phyloP scores from a whole-genome alignment of 352 stramenopile species.

The Phytophthora vignae region DNA sequence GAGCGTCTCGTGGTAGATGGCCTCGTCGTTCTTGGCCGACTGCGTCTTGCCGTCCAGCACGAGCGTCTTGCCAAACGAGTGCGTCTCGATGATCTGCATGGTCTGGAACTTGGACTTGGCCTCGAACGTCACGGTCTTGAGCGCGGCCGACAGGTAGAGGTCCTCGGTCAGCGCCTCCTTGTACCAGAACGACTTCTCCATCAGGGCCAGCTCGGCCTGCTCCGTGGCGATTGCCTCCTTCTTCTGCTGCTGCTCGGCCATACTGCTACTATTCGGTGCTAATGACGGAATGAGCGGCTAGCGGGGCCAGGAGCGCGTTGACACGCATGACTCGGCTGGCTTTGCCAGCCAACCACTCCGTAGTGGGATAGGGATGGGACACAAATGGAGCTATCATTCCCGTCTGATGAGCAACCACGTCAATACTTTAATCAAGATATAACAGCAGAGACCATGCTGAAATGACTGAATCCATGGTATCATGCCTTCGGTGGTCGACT shows the following conservation, averaged over 20 bases:
- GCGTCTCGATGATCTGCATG: conserved; percentile 95
- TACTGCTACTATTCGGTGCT: not conserved
- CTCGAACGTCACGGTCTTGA: conserved; percentile 91
- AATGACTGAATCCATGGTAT: conserved; percentile 9
- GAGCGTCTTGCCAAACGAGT: conserved; percentile 94
- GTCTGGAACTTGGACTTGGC: conserved; percentile 92
- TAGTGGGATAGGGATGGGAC: conserved; percentile 3
- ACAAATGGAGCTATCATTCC: conserved; percentile 8
- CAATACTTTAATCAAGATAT: conserved; percentile 8
- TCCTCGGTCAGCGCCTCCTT: conserved; percentile 92
- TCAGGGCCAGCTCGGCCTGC: conserved; percentile 50
- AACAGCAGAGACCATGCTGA: not conserved
- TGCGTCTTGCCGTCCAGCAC: conserved; percentile 97
- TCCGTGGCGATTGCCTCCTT: conserved; percentile 54
- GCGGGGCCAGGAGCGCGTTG: not conserved
- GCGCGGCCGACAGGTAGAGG: conserved; percentile 86
- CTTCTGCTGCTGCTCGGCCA: conserved; percentile 41
- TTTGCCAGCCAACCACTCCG: conserved; percentile 21
- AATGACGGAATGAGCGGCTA: conserved; percentile 18
- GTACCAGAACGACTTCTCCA: conserved; percentile 82
- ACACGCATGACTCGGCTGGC: conserved; percentile 10
- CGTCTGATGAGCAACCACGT: not conserved
- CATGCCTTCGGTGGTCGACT: not conserved
- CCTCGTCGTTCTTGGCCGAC: conserved; percentile 93
- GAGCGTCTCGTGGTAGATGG: conserved; percentile 96